Conservation (phyloP, 2,329 filamentous ascomycete species). For the Ceratocystis cubensis region DNA sequence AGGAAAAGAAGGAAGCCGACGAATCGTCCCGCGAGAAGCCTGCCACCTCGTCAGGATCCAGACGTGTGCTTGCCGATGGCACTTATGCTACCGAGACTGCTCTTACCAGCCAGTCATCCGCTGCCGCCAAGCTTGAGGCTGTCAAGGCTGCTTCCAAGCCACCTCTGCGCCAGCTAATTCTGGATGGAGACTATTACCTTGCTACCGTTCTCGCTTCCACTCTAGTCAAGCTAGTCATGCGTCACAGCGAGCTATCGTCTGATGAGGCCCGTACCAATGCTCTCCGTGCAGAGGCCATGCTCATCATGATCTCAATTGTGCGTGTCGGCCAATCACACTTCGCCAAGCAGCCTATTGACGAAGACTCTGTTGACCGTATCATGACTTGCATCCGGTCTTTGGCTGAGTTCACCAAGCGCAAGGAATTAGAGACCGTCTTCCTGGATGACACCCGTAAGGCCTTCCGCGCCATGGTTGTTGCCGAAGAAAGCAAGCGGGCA, state of each 20-base stretch:
- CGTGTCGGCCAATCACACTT: conserved; percentile 98
- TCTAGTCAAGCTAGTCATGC: conserved; percentile 94
- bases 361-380: conserved; percentile 95
- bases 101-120: conserved; percentile 80
- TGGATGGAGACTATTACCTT: conserved; percentile 95
- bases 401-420: conserved; percentile 77
- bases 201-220: conserved; percentile 92
- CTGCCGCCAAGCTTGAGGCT: conserved; percentile 82
- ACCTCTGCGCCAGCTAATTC: conserved; percentile 81
- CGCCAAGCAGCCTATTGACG: conserved; percentile 91
- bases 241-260: conserved; percentile 82
- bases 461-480: conserved; percentile 92
- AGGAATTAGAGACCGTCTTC: conserved; percentile 85
- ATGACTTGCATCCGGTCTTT: conserved; percentile 94
- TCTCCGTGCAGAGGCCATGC: conserved; percentile 89
- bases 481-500: conserved; percentile 95
- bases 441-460: conserved; percentile 89
- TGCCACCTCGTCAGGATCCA: conserved; percentile 62
- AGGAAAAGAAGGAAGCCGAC: conserved; percentile 37
- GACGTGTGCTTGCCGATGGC: conserved; percentile 87
- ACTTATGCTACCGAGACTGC: conserved; percentile 97
- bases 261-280: conserved; percentile 84
- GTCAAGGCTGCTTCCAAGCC: conserved; percentile 97
- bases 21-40: conserved; percentile 69
- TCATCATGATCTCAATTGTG: conserved; percentile 98